Evolutionary conservation across 192 early-diverging fungal genomes (phyloP).

Genomic region (Rhizoclosmatium sp.): DNA sequence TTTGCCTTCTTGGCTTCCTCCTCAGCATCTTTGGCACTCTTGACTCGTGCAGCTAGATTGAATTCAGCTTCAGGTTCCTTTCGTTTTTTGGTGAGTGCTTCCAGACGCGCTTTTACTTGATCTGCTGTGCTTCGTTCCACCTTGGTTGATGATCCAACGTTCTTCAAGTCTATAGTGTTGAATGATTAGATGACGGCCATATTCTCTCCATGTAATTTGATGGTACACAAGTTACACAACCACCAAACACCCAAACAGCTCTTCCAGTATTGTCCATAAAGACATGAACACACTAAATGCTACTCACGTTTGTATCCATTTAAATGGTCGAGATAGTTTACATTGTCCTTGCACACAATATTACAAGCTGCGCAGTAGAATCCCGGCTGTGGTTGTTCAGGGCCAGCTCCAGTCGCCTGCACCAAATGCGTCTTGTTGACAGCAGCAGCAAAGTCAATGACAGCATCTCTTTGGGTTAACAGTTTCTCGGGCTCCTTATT

Average conservation of each 20-base stretch:
- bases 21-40: constrained; percentile 70
- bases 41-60: constrained; percentile 74
- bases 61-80: constrained; percentile 66
- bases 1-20: constrained; percentile 70
- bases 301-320: constrained; percentile 85
- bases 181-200: constrained; percentile 6
- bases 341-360: constrained; percentile 86
- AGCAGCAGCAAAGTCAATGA: constrained; percentile 74
- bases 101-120: constrained; percentile 78
- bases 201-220: background rate
- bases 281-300: background rate
- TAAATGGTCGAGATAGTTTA: constrained; percentile 90
- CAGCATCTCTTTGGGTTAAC: constrained; percentile 63
- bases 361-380: constrained; percentile 93
- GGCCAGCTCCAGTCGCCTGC: constrained; percentile 41
- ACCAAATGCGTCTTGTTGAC: constrained; percentile 88
- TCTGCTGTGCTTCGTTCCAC: constrained; percentile 79
- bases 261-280: background rate
- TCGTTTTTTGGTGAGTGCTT: constrained; percentile 72
- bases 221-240: background rate
- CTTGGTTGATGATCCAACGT: constrained; percentile 82
- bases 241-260: background rate
- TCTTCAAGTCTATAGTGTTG: constrained; percentile 72
- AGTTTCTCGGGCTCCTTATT: constrained; percentile 46
- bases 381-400: constrained; percentile 74